Conservation (phyloP, 148 eudicot species). For the Rhododendron henanense region DNA sequence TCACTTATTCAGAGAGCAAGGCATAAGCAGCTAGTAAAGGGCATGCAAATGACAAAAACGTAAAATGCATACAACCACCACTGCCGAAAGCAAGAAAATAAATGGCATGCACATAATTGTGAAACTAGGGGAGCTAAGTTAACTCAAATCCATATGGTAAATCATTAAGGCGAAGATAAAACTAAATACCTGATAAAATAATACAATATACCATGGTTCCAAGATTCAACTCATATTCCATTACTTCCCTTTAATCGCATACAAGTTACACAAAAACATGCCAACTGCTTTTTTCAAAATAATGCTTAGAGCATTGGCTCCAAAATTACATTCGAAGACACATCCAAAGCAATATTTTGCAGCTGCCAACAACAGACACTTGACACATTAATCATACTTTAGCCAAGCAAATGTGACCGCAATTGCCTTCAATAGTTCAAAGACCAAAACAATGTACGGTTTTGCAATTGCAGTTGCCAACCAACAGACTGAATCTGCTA, state of each 20-base stretch:
- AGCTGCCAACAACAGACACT: background rate
- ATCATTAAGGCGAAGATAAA: background rate
- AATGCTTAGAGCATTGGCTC: background rate
- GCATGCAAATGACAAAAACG: background rate
- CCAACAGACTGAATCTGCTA: background rate
- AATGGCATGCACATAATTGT: background rate
- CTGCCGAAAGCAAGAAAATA: background rate
- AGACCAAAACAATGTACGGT: background rate
- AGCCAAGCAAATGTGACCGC: background rate
- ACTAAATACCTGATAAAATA: background rate
- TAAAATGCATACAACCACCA: background rate
- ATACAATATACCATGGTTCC: background rate
- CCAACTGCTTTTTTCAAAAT: background rate
- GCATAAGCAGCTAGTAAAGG: background rate
- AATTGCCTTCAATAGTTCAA: background rate
- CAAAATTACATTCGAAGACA: background rate
- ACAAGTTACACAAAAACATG: background rate
- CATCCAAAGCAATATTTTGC: no score
- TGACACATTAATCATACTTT: background rate
- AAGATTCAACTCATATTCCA: background rate
- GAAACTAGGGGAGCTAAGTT: background rate
- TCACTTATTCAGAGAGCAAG: background rate
- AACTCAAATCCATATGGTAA: background rate
- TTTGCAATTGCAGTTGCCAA: background rate
- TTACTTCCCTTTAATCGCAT: background rate